Evolutionary conservation across 148 eudicot species (phyloP).

Genomic region (Suaeda aralocaspica): DNA sequence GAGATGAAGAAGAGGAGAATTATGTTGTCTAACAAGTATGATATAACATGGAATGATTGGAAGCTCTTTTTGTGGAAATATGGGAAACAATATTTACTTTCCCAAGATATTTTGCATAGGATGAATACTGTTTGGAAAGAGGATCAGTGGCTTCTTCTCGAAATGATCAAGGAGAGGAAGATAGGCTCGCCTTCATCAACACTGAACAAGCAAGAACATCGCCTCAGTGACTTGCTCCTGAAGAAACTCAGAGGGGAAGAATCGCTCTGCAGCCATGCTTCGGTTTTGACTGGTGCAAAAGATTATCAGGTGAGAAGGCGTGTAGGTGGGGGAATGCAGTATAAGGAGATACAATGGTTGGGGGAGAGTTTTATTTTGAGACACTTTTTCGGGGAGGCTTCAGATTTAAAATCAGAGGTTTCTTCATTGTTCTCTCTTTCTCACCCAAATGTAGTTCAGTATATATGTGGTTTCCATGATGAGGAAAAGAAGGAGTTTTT

Average conservation of each 20-base stretch:
- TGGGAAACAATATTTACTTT: slow-evolving; percentile 56
- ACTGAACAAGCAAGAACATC: slow-evolving; percentile 42
- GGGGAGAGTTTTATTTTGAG: slow-evolving; percentile 55
- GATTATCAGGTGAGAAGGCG: slow-evolving; percentile 58
- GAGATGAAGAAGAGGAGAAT: slow-evolving; percentile 61
- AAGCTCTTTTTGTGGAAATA: slow-evolving; percentile 52
- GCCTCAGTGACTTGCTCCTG: slow-evolving; percentile 34
- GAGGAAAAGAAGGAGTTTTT: slow-evolving; percentile 52
- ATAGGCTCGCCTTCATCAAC: background rate
- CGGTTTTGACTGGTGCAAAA: slow-evolving; percentile 36
- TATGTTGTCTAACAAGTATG: slow-evolving; percentile 45
- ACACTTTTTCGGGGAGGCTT: slow-evolving; percentile 41
- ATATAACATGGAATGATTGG: slow-evolving; percentile 53
- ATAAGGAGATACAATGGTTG: slow-evolving; percentile 69
- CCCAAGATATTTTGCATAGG: slow-evolving; percentile 40
- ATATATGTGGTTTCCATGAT: slow-evolving; percentile 53
- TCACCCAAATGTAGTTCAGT: slow-evolving; percentile 51
- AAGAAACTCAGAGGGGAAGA: slow-evolving; percentile 35
- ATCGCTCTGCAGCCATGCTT: slow-evolving; percentile 28
- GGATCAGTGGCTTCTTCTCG: slow-evolving; percentile 51
- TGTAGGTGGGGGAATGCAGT: slow-evolving; percentile 42
- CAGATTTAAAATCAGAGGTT: slow-evolving; percentile 33
- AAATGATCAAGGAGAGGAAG: slow-evolving; percentile 43
- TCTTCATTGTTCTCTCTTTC: slow-evolving; percentile 41
- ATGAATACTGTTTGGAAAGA: slow-evolving; percentile 35